Base-by-base conservation (phyloP, 2,329 filamentous ascomycete genomes). In the Neonectria faginata region DNA sequence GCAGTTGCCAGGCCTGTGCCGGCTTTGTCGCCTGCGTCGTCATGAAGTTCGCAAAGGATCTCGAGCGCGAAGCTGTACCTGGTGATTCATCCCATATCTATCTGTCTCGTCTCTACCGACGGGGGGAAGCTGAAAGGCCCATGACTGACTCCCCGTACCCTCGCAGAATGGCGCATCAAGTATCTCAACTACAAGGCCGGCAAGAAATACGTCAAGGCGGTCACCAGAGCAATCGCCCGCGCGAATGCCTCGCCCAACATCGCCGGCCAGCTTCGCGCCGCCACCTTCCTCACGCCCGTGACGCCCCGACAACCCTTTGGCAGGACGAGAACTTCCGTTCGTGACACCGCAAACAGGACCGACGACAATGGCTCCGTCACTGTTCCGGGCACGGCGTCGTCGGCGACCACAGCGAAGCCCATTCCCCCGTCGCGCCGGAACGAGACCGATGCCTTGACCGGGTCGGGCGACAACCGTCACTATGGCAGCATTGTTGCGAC, bases 151-250 rank as follows among this genome's bases (percentile, higher is more conserved):
- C 14, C 16, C 25, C 53, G 27, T 61, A 11, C 45, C 50, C 16
- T 14, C 29, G 53, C 70, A 90, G 88, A 98, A 87, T 98, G 95
- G 95, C 89, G 92, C 74, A 87, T 90, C 78, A 97, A 97, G 79
- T 98, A 97, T 79, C 86, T 98, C 72, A 89, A 97, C 80, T 98
- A 98, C 85, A 97, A 97, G 85, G 89, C 89, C 61, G 95, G 94
- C 65, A 98, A 98, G 82, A 97, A 97, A 82, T 91, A 94, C 77
- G 86, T 98, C 79, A 98, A 97, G 79, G 89, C 89, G 61, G 90
- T 97, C 57, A 81, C 86, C 25, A 88, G 91, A 66, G 93, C 93
- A 64, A 86, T 96, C 66, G 85, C 87, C 82, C 80, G 88, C 82
- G 79, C 88, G 76, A 82, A 86, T 65, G 78, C 82, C 63, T 86